A percentile compares a stretch with the other conserved stretches of the same genome.
Conservation (phyloP, 495 filamentous ascomycete species). For the Aspergillus leporis region DNA sequence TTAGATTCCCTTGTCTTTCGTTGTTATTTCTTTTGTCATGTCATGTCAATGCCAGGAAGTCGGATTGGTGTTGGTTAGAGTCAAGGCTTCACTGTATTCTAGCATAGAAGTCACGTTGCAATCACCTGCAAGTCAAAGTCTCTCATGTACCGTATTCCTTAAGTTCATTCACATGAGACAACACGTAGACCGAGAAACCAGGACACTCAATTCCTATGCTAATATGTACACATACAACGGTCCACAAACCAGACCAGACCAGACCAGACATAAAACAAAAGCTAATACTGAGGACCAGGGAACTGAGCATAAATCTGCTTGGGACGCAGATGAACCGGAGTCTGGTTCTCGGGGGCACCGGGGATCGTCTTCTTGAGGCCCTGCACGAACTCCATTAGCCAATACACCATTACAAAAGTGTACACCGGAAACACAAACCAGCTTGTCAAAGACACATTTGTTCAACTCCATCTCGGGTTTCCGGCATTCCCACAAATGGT, state of each 20-base stretch:
- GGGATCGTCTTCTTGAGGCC: constrained; percentile 90
- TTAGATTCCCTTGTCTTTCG: constrained; percentile 1
- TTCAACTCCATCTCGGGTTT: constrained; percentile 76
- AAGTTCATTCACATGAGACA: constrained; percentile 17
- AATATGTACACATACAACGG: constrained; percentile 48
- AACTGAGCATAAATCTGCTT: constrained; percentile 70
- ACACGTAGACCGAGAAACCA: constrained; percentile 35
- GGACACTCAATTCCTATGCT: constrained; percentile 31
- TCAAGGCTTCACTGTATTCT: constrained; percentile 16
- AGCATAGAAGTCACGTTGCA: constrained; percentile 16
- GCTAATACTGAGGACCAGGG: constrained; percentile 46
- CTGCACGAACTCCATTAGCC: constrained; percentile 39
- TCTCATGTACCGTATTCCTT: constrained; percentile 3
- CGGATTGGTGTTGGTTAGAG: constrained; percentile 13
- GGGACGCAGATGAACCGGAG: constrained; percentile 79
- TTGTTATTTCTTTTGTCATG: constrained; percentile 7
- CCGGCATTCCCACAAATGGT: constrained; percentile 91
- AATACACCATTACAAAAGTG: neutral
- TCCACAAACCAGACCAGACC: constrained; percentile 16
- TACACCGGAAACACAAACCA: constrained; percentile 65
- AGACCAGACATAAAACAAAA: constrained; percentile 22
- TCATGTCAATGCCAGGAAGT: neutral
- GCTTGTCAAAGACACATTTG: constrained; percentile 89
- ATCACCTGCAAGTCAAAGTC: neutral
- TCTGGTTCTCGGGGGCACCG: constrained; percentile 71